Evolutionary conservation across 192 early-diverging fungal genomes (phyloP).

Genomic region (Mortierella hygrophila): DNA sequence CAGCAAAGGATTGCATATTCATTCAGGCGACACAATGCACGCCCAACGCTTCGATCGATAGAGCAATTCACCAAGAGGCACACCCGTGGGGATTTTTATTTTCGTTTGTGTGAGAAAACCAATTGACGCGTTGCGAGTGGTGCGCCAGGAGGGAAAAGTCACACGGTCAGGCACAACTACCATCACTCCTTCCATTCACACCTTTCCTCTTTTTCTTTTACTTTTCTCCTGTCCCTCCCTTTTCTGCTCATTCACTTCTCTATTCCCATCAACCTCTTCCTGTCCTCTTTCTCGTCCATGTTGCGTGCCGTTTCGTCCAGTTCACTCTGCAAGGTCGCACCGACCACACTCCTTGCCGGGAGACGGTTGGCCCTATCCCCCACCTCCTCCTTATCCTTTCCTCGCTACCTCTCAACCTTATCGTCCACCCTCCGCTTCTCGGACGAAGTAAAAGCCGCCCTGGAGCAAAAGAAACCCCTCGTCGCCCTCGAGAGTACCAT

Average conservation of each 20-base stretch:
- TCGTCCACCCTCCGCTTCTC: constrained; percentile 31
- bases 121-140: not conserved
- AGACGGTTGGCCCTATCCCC: not conserved
- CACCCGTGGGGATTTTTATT: not conserved
- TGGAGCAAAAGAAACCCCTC: constrained; percentile 74
- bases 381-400: not conserved
- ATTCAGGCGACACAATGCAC: not conserved
- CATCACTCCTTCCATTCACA: not conserved
- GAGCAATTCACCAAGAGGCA: not conserved
- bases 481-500: constrained; percentile 97
- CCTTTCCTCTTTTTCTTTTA: not conserved
- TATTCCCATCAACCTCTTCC: not conserved
- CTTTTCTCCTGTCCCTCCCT: not conserved
- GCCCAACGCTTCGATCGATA: not conserved
- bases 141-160: not conserved
- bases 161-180: not conserved
- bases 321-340: not conserved
- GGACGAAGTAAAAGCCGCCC: constrained; percentile 67
- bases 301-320: not conserved
- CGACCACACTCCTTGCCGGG: not conserved
- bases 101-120: not conserved
- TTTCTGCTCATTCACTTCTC: not conserved
- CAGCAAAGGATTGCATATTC: not conserved
- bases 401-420: constrained; percentile 16
- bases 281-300: not conserved